Conservation (phyloP, 2,329 filamentous ascomycete species). For the Trichoderma aggressivum region DNA sequence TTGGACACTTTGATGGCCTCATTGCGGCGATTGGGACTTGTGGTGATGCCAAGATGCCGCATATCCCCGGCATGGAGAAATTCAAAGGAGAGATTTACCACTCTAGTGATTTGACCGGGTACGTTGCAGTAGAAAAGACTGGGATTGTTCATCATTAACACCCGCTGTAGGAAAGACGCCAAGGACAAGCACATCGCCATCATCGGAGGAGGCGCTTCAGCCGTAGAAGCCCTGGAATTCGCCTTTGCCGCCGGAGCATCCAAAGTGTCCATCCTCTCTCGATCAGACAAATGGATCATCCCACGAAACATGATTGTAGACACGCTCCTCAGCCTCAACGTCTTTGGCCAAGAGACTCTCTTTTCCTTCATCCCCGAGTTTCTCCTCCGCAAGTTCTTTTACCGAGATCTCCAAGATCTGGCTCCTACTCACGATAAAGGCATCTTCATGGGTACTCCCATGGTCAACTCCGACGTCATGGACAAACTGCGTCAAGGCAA, state of each 20-base stretch:
- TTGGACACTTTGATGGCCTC: conserved; percentile 74
- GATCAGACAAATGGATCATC: conserved; percentile 85
- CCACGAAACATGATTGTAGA: conserved; percentile 75
- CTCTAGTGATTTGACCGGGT: conserved; percentile 68
- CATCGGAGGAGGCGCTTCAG: conserved; percentile 76
- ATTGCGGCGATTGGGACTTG: conserved; percentile 78
- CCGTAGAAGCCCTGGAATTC: conserved; percentile 80
- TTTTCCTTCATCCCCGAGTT: conserved; percentile 76
- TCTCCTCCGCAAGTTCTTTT: conserved; percentile 74
- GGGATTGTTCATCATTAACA: conserved; percentile 19
- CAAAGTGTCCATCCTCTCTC: conserved; percentile 69
- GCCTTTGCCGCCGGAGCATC: conserved; percentile 63
- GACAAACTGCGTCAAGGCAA: conserved; percentile 67
- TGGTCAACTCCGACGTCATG: conserved; percentile 83
- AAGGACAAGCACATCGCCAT: conserved; percentile 73
- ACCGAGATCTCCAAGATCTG: conserved; percentile 73
- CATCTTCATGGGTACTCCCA: conserved; percentile 79
- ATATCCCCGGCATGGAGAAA: conserved; percentile 64
- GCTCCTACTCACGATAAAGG: conserved; percentile 65
- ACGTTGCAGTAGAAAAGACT: conserved; percentile 18
- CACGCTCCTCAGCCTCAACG: conserved; percentile 69
- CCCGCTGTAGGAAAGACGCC: conserved; percentile 53
- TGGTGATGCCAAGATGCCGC: conserved; percentile 71
- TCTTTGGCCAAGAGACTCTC: conserved; percentile 72
- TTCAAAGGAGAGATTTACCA: conserved; percentile 73